Base-by-base conservation (phyloP, 176 grass and related monocot genomes). In the Oryza nivara region DNA sequence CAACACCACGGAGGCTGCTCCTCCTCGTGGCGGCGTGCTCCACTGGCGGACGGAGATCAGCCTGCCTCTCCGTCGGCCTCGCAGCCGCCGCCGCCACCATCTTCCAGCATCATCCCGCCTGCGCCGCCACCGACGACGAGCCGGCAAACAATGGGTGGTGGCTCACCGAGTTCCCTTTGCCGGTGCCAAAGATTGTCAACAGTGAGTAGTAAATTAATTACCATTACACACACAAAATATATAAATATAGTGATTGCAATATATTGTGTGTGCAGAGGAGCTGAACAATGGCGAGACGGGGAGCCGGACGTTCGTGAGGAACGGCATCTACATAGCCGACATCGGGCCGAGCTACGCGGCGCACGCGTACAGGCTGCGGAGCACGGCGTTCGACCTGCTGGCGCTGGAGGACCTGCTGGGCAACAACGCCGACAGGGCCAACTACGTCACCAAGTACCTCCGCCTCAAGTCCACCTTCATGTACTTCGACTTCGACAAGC, bases 401-500 rank as follows among this genome's bases (percentile, higher is more conserved):
- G 91, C 92, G 11, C 80, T 98, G 76, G 93, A 90, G 80, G 95
- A 98, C 82, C 84, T 97, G 22, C 73, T 97, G 13, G 91, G 82
- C 79, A 90, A 93, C 65, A 89, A 97, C 49, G 89, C 93, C 22
- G 52, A 56, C 52, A 17, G 52, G 16, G 90, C 86, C 89, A 94
- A 70, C 80, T 93, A 98, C 40, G 80, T 95, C 74, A 93, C 73
- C 85, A 95, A 84, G 89, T 93, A 98, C 89, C 93, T 98, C 56
- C 90, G 95, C 66, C 82, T 98, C 82, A 92, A 89, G 70, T 89
- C 92, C 68, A 93, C 95, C 10, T 87, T 95, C 77, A 95, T 98
- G 87, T 98, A 92, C 86, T 95, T 84, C 78, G 91, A 98, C 83
- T 95, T 98, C 74, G 95, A 98, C 85, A 93, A 81, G 71, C 84